These are phyloP conservation scores for Prillingera fragicola DNA, from an alignment of 1,284 basidiomycete species.

Conservation along the genomic window DNA sequence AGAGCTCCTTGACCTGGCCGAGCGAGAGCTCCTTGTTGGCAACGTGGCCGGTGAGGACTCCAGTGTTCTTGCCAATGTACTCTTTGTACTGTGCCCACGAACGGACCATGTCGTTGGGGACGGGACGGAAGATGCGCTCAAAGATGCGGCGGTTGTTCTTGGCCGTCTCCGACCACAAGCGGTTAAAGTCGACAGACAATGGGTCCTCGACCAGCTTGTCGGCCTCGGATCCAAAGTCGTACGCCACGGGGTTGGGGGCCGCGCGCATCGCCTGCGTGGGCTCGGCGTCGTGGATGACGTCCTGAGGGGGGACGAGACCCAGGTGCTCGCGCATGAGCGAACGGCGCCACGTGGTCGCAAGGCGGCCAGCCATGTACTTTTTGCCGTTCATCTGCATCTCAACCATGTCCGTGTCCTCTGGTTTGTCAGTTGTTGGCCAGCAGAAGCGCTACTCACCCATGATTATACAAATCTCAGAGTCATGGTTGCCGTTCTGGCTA, in stretches of 20 bases:
- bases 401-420: constrained; percentile 70
- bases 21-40: constrained; percentile 59
- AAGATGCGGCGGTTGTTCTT: constrained; percentile 71
- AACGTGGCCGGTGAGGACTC: constrained; percentile 71
- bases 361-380: constrained; percentile 45
- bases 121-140: constrained; percentile 41
- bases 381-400: constrained; percentile 72
- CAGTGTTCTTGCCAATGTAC: constrained; percentile 40
- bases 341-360: constrained; percentile 42
- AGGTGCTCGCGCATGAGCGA: constrained; percentile 59
- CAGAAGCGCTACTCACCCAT: constrained; percentile 53
- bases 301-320: constrained; percentile 58
- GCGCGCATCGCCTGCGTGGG: constrained; percentile 62
- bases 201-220: constrained; percentile 76
- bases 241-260: constrained; percentile 62
- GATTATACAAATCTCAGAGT: constrained; percentile 85
- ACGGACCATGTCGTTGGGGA: constrained; percentile 73
- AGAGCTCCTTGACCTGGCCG: constrained; percentile 64
- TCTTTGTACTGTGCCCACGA: constrained; percentile 73
- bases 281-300: constrained; percentile 45
- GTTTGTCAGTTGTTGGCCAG: background rate
- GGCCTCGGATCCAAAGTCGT: constrained; percentile 58
- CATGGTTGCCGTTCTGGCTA: constrained; percentile 67
- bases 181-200: constrained; percentile 57
- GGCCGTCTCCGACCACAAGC: constrained; percentile 68